Conservation (phyloP, 108 stramenopile genomes). For the Cyclotella baltica region DNA sequence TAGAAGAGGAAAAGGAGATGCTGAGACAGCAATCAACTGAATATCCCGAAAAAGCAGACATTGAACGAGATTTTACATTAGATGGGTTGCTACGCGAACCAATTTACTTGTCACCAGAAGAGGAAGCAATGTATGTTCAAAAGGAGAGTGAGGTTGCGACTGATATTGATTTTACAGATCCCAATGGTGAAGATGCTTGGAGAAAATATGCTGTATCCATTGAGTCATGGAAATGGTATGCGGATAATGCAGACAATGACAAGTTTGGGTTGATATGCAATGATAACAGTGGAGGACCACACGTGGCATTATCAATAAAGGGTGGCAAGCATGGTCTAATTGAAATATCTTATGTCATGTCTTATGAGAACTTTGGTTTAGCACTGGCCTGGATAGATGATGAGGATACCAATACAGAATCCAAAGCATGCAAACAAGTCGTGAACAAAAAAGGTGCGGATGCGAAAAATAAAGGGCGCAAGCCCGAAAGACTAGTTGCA, state of each 20-base stretch:
- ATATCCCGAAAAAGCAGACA: conserved; percentile 10
- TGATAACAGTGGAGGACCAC: conserved; percentile 23
- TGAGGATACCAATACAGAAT: conserved; percentile 3
- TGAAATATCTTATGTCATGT: conserved; percentile 39
- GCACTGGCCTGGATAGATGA: conserved; percentile 45
- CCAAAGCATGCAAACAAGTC: conserved; percentile 20
- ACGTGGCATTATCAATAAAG: conserved; percentile 32
- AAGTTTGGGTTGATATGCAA: conserved; percentile 46
- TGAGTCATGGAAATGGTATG: conserved; percentile 43
- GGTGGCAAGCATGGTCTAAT: conserved; percentile 40
- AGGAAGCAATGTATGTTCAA: conserved; percentile 37
- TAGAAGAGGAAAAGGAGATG: conserved; percentile 44
- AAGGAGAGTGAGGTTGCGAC: neutral
- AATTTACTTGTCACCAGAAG: conserved; percentile 39
- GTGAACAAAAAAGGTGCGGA: conserved; percentile 1
- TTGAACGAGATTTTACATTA: conserved; percentile 41
- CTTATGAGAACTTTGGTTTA: conserved; percentile 47
- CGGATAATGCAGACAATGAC: conserved; percentile 47
- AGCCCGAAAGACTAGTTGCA: conserved; percentile 20
- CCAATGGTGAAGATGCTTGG: conserved; percentile 24
- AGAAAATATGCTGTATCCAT: conserved; percentile 12
- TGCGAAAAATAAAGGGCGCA: conserved; percentile 8
- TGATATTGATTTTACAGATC: conserved; percentile 45
- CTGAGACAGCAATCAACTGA: neutral
- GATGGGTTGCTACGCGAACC: conserved; percentile 38